Conservation (phyloP, 2,329 filamentous ascomycete genomes). For the Sporothrix euskadiensis region DNA sequence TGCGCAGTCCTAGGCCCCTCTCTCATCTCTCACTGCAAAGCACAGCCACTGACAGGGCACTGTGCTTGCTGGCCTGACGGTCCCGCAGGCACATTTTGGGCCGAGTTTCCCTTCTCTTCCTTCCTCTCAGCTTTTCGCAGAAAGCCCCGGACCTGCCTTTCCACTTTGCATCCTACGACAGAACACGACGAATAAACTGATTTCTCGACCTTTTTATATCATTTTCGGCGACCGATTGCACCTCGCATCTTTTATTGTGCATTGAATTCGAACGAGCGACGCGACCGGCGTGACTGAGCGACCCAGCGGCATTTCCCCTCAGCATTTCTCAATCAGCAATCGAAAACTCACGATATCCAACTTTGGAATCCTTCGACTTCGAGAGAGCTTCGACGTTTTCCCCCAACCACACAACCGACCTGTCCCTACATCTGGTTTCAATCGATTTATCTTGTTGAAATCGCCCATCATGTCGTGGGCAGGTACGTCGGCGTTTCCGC, state of each 20-base stretch:
- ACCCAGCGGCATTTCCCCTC: not conserved
- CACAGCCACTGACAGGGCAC: slow-evolving; percentile 20
- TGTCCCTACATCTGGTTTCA: not conserved
- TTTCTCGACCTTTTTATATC: not conserved
- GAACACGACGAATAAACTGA: not conserved
- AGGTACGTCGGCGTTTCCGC: slow-evolving; percentile 40
- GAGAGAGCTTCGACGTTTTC: not conserved
- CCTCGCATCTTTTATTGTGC: not conserved
- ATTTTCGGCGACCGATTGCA: not conserved
- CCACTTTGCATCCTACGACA: not conserved
- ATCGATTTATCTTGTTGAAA: not conserved
- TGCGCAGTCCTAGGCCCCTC: not conserved
- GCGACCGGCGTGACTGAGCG: not conserved
- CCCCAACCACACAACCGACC: not conserved
- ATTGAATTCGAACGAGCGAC: not conserved
- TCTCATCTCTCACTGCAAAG: slow-evolving; percentile 7
- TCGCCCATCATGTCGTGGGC: slow-evolving; percentile 50
- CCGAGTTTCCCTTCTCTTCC: not conserved
- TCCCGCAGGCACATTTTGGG: slow-evolving; percentile 9
- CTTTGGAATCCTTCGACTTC: not conserved
- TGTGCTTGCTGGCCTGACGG: not conserved
- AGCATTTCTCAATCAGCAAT: not conserved
- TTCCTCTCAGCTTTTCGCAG: not conserved
- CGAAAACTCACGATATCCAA: not conserved
- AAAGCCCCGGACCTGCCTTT: not conserved